Evolutionary conservation across 257 asterid species (phyloP).

Genomic region (Solanum rostratum): DNA sequence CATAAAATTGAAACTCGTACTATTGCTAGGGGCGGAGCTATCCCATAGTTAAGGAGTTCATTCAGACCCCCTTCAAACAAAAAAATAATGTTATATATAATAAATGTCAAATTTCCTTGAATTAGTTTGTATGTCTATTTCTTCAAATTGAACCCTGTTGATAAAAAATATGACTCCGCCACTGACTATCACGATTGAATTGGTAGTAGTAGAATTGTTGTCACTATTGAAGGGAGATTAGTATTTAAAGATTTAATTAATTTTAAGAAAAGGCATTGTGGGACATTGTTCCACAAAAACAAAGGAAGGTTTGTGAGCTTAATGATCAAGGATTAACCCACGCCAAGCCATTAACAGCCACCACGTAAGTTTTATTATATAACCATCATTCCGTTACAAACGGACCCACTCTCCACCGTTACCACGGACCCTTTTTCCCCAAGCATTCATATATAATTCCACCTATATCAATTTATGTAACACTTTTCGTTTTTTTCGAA

Average conservation of each 20-base stretch:
- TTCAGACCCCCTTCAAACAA: too few relatives aligned
- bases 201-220: neutral
- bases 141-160: too few relatives aligned
- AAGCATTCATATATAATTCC: neutral
- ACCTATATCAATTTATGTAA: neutral
- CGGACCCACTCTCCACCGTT: conserved; percentile 26
- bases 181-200: neutral
- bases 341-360: conserved; percentile 25
- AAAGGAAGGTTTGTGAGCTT: conserved; percentile 9
- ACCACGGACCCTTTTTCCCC: neutral
- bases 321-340: conserved; percentile 26
- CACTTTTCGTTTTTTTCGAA: rapidly evolving
- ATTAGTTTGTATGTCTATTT: too few relatives aligned
- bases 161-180: too few relatives aligned
- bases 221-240: neutral
- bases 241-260: neutral
- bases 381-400: conserved; percentile 16
- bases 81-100: too few relatives aligned
- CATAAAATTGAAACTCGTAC: neutral
- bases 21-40: too few relatives aligned
- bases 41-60: too few relatives aligned
- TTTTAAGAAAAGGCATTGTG: neutral
- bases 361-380: conserved; percentile 15
- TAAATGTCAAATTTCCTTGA: too few relatives aligned
- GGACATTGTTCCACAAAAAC: neutral